Percentiles rank a stretch among this genome's conserved stretches.
Conservation (phyloP, 2,329 filamentous ascomycete genomes). For the Fusarium mangiferae region DNA sequence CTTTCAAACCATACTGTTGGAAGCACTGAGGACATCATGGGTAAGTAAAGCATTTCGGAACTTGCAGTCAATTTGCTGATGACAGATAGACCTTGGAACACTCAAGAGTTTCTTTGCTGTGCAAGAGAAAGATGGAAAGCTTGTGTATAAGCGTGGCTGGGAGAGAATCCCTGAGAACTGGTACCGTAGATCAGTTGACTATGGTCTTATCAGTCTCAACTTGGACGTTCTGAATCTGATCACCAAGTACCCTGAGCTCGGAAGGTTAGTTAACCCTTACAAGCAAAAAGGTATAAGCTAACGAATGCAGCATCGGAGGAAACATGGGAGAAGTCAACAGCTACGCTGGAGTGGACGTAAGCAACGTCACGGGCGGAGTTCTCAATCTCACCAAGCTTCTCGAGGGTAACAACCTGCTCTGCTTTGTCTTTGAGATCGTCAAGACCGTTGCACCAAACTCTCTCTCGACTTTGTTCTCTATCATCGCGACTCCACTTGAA, state of each 20-base stretch:
- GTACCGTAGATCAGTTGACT: conserved; percentile 16
- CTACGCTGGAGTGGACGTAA: conserved; percentile 16
- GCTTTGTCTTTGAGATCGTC: conserved; percentile 20
- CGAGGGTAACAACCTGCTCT: conserved; percentile 13
- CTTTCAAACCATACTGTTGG: conserved; percentile 19
- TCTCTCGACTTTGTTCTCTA: not conserved
- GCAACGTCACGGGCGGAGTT: conserved; percentile 6
- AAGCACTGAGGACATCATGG: not conserved
- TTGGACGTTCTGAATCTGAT: conserved; percentile 2
- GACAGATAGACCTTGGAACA: not conserved
- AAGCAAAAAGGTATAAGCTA: not conserved
- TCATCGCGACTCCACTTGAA: not conserved
- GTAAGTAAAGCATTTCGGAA: fast-evolving
- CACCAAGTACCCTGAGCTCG: conserved; percentile 15
- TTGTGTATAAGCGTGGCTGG: conserved; percentile 16
- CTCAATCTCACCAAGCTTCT: conserved; percentile 14
- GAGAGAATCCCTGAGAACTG: conserved; percentile 22
- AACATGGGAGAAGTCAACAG: conserved; percentile 18
- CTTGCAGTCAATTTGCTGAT: fast-evolving
- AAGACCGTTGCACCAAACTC: conserved; percentile 11
- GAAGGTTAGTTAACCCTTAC: not conserved
- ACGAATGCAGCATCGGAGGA: conserved; percentile 2
- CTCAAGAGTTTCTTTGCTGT: conserved; percentile 17
- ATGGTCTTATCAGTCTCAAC: conserved; percentile 7
- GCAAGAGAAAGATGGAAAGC: not conserved